Base-by-base conservation (phyloP, 768 basidiomycete species). In the Melanogaster broomeanus region DNA sequence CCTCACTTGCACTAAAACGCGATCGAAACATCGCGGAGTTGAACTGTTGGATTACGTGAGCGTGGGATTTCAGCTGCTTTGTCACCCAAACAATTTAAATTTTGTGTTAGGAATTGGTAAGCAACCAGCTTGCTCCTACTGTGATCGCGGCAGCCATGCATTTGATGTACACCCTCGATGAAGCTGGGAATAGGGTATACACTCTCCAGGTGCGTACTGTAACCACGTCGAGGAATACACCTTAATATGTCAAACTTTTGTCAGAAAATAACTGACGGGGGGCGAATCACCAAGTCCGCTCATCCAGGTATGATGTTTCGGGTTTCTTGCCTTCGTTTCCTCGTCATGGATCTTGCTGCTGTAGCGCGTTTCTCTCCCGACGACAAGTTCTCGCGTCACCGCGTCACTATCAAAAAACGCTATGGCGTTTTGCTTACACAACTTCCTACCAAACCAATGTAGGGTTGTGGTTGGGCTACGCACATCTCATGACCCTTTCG, bases 331-430 rank as follows among this genome's bases (percentile, higher is more conserved):
- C 15, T 27, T 51, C 41, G 8, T 8, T 43, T 24, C n/a, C 45
- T 16, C 28, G 39, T 35, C 42, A 51, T 49, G 1, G 15, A 13
- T 13, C 10, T 2, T 22, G 25, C 13, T 13, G n/a, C 35, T 21
- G 16, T 52, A 97, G 96, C 96, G 15, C 93, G 97, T 35, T 98
- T 98, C 74, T 98, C 96, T 13, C 96, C 96, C 11, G 97, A 99
- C 70, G 96, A 98, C 82, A 98, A 98, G 76, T 98, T 96, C 75
- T 96, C 94, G 55, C 82, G 94, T 56, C 96, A 99, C 66, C 89
- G 97, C 53, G 94, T 98, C 54, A 97, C 93, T 6, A 87, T 98
- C 66, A 98, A 98, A 78, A 93, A 92, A 75, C 85, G 96, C 65
- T 89, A 87, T 65, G 84, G 85, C 52, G 83, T 97, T 49, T 83